Evolutionary conservation across 2,329 filamentous ascomycete genomes (phyloP).

Genomic region (Pseudogymnoascus sp.): DNA sequence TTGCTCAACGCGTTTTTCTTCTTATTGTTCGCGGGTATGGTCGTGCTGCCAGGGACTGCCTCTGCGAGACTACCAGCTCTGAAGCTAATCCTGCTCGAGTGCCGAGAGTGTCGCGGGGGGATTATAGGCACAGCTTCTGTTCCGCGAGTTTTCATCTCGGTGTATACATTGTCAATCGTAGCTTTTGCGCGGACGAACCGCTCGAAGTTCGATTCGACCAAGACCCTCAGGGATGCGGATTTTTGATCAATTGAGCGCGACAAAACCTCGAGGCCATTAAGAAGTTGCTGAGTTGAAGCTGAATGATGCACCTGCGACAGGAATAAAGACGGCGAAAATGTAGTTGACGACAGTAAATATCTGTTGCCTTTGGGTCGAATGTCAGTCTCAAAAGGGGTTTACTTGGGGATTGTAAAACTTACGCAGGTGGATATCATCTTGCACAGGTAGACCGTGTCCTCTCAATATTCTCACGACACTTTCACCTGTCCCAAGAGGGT

Average conservation of each 20-base stretch:
- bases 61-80: constrained; percentile 30
- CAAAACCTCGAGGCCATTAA: constrained; percentile 75
- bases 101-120: constrained; percentile 32
- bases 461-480: constrained; percentile 78
- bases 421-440: constrained; percentile 75
- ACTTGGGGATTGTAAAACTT: constrained; percentile 29
- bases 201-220: constrained; percentile 97
- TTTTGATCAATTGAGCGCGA: constrained; percentile 95
- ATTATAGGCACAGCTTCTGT: constrained; percentile 31
- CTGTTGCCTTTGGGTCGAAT: constrained; percentile 58
- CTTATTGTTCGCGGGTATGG: constrained; percentile 42
- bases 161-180: constrained; percentile 97
- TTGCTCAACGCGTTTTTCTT: constrained; percentile 88
- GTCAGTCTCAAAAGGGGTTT: constrained; percentile 4
- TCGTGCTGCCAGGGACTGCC: constrained; percentile 29
- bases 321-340: constrained; percentile 87
- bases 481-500: constrained; percentile 79
- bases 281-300: constrained; percentile 72
- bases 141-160: constrained; percentile 80
- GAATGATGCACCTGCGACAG: constrained; percentile 84
- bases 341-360: constrained; percentile 90
- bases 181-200: constrained; percentile 95
- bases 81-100: constrained; percentile 30
- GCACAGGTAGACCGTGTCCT: constrained; percentile 67
- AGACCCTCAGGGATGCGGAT: constrained; percentile 87